phyloP scores from a whole-genome alignment of 305 asterid genomes.

The Fraxinus xanthoxyloides region DNA sequence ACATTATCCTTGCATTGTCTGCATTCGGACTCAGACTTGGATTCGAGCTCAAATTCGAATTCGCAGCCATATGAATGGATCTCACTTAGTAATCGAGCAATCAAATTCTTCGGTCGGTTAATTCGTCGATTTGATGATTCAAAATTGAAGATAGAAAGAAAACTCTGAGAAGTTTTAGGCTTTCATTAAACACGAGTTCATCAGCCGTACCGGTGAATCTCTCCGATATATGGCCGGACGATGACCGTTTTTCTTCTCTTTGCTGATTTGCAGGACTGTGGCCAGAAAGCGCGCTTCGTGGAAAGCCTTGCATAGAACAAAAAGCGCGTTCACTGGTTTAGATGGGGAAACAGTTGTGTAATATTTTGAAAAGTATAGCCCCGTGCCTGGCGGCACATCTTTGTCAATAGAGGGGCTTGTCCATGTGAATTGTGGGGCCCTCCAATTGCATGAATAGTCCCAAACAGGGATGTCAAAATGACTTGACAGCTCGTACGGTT shows the following conservation, averaged over 20 bases:
- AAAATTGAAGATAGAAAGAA: not conserved
- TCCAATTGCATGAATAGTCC: no score
- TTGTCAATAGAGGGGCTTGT: no score
- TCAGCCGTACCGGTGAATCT: not conserved
- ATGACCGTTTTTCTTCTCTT: not conserved
- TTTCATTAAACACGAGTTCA: not conserved
- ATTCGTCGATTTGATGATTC: not conserved
- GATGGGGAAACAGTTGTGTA: no score
- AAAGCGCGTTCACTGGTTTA: no score
- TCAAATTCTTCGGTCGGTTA: not conserved
- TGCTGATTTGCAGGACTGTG: not conserved
- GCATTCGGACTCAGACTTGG: constrained; percentile 14
- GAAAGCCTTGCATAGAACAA: no score
- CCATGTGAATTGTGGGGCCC: no score
- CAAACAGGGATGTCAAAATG: no score
- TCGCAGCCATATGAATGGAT: constrained; percentile 17
- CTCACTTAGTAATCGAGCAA: not conserved
- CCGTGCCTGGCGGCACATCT: no score
- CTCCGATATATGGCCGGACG: not conserved
- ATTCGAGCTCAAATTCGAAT: not conserved
- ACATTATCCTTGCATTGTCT: constrained; percentile 12
- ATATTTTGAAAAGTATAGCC: no score
- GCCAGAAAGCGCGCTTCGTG: not conserved
- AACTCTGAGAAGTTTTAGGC: not conserved
- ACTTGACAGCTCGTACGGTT: no score